phyloP scores from a whole-genome alignment of 345 rosid species.

The Trapa bicornis region DNA sequence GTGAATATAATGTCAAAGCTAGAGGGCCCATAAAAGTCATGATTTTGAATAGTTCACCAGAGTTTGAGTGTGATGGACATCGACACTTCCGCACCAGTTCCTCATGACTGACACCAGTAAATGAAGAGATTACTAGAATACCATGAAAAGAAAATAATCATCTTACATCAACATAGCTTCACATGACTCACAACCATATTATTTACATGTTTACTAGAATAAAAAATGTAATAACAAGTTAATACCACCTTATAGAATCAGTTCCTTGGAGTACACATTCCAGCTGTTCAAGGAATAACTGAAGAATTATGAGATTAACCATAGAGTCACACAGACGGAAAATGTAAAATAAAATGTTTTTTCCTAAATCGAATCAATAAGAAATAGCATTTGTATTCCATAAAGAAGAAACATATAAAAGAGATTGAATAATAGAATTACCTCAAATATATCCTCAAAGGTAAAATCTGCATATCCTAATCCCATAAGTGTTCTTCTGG shows the following conservation, averaged over 20 bases:
- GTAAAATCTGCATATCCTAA: constrained; percentile 89
- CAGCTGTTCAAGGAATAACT: constrained; percentile 94
- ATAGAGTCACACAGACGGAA: not conserved
- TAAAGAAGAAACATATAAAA: not conserved
- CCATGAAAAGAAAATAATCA: not conserved
- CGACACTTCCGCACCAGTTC: constrained; percentile 73
- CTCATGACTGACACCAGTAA: constrained; percentile 42
- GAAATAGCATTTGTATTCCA: not conserved
- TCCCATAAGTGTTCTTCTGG: constrained; percentile 74
- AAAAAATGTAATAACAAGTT: constrained; percentile 9
- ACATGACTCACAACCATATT: not conserved
- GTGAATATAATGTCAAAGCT: constrained; percentile 20
- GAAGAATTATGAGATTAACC: constrained; percentile 15
- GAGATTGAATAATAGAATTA: constrained; percentile 17
- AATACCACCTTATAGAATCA: constrained; percentile 57
- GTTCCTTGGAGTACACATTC: constrained; percentile 73
- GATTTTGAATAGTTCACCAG: constrained; percentile 38
- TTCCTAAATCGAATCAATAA: not conserved
- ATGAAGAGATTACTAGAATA: not conserved
- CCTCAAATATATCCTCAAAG: constrained; percentile 94
- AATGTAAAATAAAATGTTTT: not conserved
- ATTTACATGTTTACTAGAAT: constrained; percentile 1
- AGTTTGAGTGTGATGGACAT: constrained; percentile 82
- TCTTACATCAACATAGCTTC: not conserved
- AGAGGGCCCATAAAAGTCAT: constrained; percentile 5